A percentile compares a stretch with the other conserved stretches of the same genome.
These are phyloP conservation scores for Iris macrosiphon DNA, from an alignment of 106 monocot species.

Conservation along the genomic window DNA sequence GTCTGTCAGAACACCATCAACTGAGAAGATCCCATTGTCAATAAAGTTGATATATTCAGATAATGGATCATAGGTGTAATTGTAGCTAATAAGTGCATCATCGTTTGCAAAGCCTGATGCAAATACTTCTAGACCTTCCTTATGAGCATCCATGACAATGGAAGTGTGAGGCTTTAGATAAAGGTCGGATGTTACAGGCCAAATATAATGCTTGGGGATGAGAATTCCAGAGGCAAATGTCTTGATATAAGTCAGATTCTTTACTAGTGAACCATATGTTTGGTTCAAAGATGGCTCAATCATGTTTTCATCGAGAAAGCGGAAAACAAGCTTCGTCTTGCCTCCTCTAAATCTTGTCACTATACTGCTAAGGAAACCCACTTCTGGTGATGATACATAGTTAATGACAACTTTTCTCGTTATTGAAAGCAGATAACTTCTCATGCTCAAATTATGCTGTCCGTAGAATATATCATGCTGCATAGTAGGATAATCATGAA, in stretches of 20 bases:
- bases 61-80: constrained; percentile 67
- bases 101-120: constrained; percentile 62
- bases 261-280: constrained; percentile 35
- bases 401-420: constrained; percentile 9
- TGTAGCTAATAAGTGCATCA: constrained; percentile 47
- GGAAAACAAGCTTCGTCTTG: constrained; percentile 34
- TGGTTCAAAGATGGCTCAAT: constrained; percentile 26
- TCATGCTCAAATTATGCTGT: constrained; percentile 17
- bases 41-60: constrained; percentile 54
- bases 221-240: constrained; percentile 58
- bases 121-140: constrained; percentile 47
- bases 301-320: constrained; percentile 17
- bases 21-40: constrained; percentile 43
- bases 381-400: constrained; percentile 36
- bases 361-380: constrained; percentile 18
- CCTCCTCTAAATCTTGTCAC: constrained; percentile 5
- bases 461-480: constrained; percentile 32
- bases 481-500: constrained; percentile 4
- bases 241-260: constrained; percentile 47
- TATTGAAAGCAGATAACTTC: constrained; percentile 3
- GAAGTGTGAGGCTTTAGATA: constrained; percentile 40
- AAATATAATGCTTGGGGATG: constrained; percentile 62
- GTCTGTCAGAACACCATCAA: constrained; percentile 67
- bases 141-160: constrained; percentile 56
- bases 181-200: constrained; percentile 36